Conservation (phyloP, 176 grass and related monocot species). For the Lolium perenne region DNA sequence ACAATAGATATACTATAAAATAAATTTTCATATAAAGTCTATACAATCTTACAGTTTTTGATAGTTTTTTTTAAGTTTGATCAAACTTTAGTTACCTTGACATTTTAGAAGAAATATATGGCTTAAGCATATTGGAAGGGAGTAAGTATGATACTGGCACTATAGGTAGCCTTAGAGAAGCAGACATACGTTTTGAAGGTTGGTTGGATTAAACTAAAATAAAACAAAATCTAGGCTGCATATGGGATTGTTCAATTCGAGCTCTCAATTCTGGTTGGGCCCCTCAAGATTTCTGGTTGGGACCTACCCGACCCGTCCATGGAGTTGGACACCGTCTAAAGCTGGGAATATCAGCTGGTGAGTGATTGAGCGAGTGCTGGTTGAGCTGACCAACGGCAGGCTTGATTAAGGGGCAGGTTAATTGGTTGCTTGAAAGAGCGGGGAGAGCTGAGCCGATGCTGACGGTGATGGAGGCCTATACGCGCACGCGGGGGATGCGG, state of each 20-base stretch:
- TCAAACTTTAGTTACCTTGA: too few relatives aligned
- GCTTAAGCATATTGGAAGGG: too few relatives aligned
- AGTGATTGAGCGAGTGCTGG: conserved; percentile 12
- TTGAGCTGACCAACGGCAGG: conserved; percentile 18
- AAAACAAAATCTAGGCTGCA: not conserved
- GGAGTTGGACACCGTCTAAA: conserved; percentile 22
- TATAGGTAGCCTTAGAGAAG: too few relatives aligned
- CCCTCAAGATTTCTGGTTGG: not conserved
- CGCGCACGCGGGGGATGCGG: conserved; percentile 46
- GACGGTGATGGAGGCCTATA: conserved; percentile 31
- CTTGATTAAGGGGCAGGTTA: conserved; percentile 24
- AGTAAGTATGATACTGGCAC: too few relatives aligned
- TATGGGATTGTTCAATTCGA: not conserved
- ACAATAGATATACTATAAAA: too few relatives aligned
- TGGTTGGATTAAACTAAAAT: not conserved
- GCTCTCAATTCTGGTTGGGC: conserved; percentile 3
- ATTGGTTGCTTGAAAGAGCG: conserved; percentile 46
- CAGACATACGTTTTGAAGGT: not conserved
- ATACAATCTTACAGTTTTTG: too few relatives aligned
- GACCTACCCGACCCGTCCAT: not conserved
- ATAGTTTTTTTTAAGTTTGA: too few relatives aligned
- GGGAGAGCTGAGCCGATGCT: conserved; percentile 39
- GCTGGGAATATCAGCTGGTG: conserved; percentile 10
- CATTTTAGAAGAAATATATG: too few relatives aligned
- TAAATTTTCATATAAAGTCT: too few relatives aligned